phyloP scores from a whole-genome alignment of 768 basidiomycete genomes.

The Trametes villosa region DNA sequence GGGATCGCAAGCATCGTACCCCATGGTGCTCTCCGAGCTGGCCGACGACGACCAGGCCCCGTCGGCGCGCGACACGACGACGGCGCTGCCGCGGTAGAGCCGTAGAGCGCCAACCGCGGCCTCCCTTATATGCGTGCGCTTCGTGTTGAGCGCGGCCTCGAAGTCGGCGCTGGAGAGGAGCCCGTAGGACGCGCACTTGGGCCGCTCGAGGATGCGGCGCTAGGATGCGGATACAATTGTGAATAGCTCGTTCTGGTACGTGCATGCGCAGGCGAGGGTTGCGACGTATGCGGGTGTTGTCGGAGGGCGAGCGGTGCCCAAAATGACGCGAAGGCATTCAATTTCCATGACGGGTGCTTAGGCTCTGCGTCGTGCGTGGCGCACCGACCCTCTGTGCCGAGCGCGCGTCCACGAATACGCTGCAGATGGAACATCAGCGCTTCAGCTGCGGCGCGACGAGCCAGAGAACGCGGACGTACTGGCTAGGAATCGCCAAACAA shows the following conservation, averaged over 20 bases:
- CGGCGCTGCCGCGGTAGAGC: not conserved
- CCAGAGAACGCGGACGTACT: too few relatives aligned
- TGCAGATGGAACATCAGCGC: too few relatives aligned
- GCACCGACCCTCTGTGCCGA: too few relatives aligned
- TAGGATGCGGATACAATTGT: not conserved
- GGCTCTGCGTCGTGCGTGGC: not conserved
- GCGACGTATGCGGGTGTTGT: not conserved
- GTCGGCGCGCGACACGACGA: not conserved
- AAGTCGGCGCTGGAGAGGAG: not conserved
- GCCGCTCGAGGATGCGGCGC: not conserved
- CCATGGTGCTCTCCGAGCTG: too few relatives aligned
- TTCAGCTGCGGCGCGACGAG: too few relatives aligned
- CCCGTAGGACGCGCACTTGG: constrained; percentile 1
- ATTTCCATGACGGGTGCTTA: not conserved
- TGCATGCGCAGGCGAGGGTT: not conserved
- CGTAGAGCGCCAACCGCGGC: not conserved
- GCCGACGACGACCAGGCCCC: too few relatives aligned
- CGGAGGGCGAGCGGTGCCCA: too few relatives aligned
- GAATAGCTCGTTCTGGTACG: not conserved
- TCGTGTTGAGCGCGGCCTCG: not conserved
- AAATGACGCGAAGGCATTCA: not conserved
- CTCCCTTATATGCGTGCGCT: not conserved
- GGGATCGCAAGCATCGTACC: too few relatives aligned
- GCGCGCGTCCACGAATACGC: too few relatives aligned
- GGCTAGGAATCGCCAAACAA: too few relatives aligned